Evolutionary conservation across 306 rosid genomes (phyloP).

Genomic region (Fagus sylvatica): DNA sequence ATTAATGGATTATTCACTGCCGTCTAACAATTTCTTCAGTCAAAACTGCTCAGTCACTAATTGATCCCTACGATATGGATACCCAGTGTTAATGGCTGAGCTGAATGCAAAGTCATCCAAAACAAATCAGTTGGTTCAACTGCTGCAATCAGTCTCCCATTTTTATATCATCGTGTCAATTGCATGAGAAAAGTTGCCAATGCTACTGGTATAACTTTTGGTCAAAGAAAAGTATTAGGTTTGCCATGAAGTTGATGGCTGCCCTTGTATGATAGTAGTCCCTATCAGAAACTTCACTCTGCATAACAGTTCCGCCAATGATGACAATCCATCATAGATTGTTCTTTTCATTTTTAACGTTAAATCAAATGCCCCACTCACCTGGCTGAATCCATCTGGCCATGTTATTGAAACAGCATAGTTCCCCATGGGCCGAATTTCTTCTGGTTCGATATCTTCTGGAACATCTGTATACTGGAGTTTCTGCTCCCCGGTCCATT

Average conservation of each 20-base stretch:
- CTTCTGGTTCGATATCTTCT: constrained; percentile 88
- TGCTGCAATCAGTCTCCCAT: not conserved
- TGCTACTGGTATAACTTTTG: not conserved
- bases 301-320: not conserved
- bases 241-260: constrained; percentile 10
- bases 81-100: not conserved
- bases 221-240: constrained; percentile 2
- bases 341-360: not conserved
- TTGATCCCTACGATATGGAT: not conserved
- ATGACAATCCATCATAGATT: not conserved
- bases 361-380: constrained; percentile 28
- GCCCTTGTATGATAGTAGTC: not conserved
- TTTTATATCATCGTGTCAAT: not conserved
- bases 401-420: constrained; percentile 90
- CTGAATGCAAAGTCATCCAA: not conserved
- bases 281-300: not conserved
- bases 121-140: not conserved
- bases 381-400: constrained; percentile 97
- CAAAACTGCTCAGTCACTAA: not conserved
- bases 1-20: no score
- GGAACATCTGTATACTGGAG: constrained; percentile 78
- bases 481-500: constrained; percentile 96
- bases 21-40: not conserved
- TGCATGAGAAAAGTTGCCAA: not conserved
- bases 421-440: constrained; percentile 93